phyloP scores from a whole-genome alignment of 805 yeast species.

The Yamadazyma paraphyllophila region DNA sequence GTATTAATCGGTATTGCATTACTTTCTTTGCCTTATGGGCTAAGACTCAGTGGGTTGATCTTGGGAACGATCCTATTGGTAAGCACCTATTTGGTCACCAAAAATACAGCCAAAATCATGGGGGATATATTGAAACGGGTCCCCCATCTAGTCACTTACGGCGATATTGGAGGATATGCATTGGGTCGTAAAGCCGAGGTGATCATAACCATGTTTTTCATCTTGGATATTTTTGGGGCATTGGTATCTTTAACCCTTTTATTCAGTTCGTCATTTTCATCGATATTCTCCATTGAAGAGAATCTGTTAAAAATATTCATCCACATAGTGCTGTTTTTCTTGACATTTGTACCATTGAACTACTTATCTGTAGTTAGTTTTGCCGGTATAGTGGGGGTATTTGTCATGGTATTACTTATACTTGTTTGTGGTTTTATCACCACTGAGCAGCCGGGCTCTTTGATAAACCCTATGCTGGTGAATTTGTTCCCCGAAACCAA shows the following conservation, averaged over 20 bases:
- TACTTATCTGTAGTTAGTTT: conserved; percentile 53
- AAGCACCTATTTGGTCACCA: conserved; percentile 48
- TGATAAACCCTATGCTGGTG: conserved; percentile 46
- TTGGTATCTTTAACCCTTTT: conserved; percentile 55
- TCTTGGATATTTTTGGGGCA: conserved; percentile 61
- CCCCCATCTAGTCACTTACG: conserved; percentile 48
- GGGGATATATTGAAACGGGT: conserved; percentile 46
- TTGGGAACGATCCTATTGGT: conserved; percentile 44
- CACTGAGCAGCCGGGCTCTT: conserved; percentile 51
- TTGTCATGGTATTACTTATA: conserved; percentile 47
- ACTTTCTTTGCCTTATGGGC: conserved; percentile 68
- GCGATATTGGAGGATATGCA: conserved; percentile 53
- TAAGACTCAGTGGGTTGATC: conserved; percentile 67
- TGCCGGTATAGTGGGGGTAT: conserved; percentile 55
- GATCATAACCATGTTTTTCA: conserved; percentile 48
- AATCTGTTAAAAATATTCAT: conserved; percentile 33
- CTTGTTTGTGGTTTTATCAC: conserved; percentile 45
- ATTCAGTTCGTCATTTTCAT: conserved; percentile 58
- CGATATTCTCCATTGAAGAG: conserved; percentile 35
- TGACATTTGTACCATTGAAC: conserved; percentile 57
- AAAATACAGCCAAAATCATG: conserved; percentile 52
- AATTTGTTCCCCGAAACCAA: conserved; percentile 30
- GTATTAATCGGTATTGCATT: conserved; percentile 76
- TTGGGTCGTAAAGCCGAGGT: conserved; percentile 47
- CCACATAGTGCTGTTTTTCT: conserved; percentile 37